Evolutionary conservation across 2,329 filamentous ascomycete species (phyloP), one percentile per base, ranked within the genome.

Genomic region (Trichoderma gracile): DNA sequence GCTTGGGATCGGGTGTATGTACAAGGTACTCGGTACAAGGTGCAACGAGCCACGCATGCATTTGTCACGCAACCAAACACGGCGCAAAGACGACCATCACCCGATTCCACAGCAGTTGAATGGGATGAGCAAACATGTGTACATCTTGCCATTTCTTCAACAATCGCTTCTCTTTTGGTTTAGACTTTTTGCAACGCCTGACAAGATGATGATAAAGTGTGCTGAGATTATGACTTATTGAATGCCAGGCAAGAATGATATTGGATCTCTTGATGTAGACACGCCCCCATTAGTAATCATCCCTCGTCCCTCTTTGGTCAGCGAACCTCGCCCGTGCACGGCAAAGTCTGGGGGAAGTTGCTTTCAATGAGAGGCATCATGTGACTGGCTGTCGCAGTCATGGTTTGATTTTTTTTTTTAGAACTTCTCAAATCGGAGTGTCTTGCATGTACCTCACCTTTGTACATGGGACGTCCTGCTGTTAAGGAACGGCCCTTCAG

Each of bases 241-340:
- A 47, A 33, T 40, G 38, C 45, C 45, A 42, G 45, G 33, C 33
- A 38, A 33, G 14, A 19, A 43, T 5, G 3, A 40, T 19, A 50
- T 45, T 23, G 17, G 6, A 33, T 10, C 9, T 27, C 1, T 6
- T 14, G 10, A 40, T 55, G 33, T 33, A 55, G 33, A 42, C 52
- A 55, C 33, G 33, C 52, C 52, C 52, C 52, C 55, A 47, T 63
- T 63, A 63, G 25, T 63, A 63, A 63, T 45, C 15, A 8, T 46
- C 23, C 33, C 3, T 19, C 30, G 23, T 15, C 23, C 21, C 38
- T 49, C 15, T 38, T 49, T 42, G 27, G 21, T 56, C 54, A 56
- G 54, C 54, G 54, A 56, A 56, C 38, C 40, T 45, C 6, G 25
- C 19, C 46, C 45, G 53, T 56, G 53, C 53, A 38, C 33, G 27